Base-by-base conservation (phyloP, 345 rosid genomes). In the Salix suchowensis region DNA sequence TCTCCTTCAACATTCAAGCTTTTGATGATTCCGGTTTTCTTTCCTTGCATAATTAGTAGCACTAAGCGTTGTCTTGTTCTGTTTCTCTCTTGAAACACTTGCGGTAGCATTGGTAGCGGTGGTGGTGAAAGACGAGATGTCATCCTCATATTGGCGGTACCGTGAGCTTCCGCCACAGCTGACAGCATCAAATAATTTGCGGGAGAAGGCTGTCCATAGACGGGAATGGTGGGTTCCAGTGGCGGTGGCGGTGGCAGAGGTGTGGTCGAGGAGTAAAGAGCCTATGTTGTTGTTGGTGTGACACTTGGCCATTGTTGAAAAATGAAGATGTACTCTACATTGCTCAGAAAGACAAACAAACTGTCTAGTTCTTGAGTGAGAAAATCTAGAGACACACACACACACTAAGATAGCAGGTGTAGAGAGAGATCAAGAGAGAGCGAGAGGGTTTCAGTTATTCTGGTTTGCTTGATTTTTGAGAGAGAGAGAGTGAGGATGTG, bases 131-230 rank as follows among this genome's bases (percentile, higher is more conserved):
- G 76, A 72, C 7, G 65, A 30, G 2, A 55, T 67, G 13, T 84
- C 85, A 13, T 77, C 81, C 46, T 87, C 86, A 1, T 73, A 77
- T 30, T 86, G 83, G 9, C 88, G 86, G 81, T 87, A 78, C 19
- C 92, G 86, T 15, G 92, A 87, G 77, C 90, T 83, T 10, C 92
- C 90, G 14, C 97, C 97, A 77, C 98, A 95, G 82, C 96, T 87
- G 14, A 95, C 85, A 42, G 94, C 94, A 72, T 88, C 84, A 67
- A 89, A 76, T 79, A 95, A 78, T 78, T 84, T 86, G 26, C 92
- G 87, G 62, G 92, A 89, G 86, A 90, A 88, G 16, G 88, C 78
- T 18, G 81, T 78, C 92, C 97, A 94, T 65, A 81, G 84, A 2
- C 94, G 88, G 88, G 80, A 85, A 46, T 88, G 89, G 54, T 77